phyloP scores from a whole-genome alignment of 495 filamentous ascomycete species.

The Talaromyces proteolyticus region DNA sequence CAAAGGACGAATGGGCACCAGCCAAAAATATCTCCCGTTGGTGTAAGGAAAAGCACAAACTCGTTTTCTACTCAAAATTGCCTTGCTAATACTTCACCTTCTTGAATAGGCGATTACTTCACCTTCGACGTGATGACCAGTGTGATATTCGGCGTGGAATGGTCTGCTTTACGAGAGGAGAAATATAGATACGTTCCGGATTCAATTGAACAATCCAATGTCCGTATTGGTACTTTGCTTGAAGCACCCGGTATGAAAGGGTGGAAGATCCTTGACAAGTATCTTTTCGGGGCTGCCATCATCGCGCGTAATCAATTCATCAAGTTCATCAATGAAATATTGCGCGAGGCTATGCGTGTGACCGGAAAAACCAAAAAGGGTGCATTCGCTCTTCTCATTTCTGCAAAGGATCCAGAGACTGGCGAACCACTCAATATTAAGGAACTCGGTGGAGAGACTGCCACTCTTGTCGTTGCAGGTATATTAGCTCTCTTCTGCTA shows the following conservation, averaged over 20 bases:
- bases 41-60: neutral
- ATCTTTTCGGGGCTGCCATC: neutral
- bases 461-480: constrained; percentile 33
- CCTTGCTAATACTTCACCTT: too few species aligned
- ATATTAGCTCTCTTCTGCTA: neutral
- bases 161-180: constrained; percentile 12
- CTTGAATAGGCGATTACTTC: constrained; percentile 9
- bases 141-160: constrained; percentile 17
- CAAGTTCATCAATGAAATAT: constrained; percentile 33
- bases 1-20: constrained; percentile 22
- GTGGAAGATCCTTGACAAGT: neutral
- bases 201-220: constrained; percentile 11
- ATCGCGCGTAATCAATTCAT: constrained; percentile 16
- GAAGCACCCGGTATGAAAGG: neutral
- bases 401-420: constrained; percentile 53
- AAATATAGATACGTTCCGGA: constrained; percentile 17
- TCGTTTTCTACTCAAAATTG: neutral
- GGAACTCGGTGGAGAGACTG: constrained; percentile 54
- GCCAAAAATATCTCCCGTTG: neutral
- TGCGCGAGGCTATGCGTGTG: constrained; percentile 6
- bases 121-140: constrained; percentile 22
- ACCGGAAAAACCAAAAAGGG: constrained; percentile 43
- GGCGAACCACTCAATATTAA: constrained; percentile 48
- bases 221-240: constrained; percentile 3
- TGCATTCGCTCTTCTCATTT: constrained; percentile 54